Base-by-base conservation (phyloP, 208 protist genomes). In the Angomonas ambiguus region DNA sequence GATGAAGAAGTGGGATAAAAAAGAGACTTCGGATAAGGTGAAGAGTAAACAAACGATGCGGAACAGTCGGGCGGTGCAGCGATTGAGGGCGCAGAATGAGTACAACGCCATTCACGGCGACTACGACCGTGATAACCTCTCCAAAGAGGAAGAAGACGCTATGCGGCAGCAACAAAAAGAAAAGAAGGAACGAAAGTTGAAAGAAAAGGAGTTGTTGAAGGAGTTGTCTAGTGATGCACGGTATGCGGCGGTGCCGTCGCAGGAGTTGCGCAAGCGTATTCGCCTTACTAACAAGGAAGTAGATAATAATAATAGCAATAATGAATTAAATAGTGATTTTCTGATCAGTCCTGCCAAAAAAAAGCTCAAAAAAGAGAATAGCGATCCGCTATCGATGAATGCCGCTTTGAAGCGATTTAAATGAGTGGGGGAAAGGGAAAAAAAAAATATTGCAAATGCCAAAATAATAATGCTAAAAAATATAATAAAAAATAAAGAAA, bases 1-100 rank as follows among this genome's bases (percentile, higher is more conserved):
- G 74, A 91, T 87, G 90, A 75, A 74, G 42, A 81, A 80, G 77
- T 95, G 90, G 90, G 90, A 95, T 65, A 91, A 92, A 81, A 95
- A 95, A 73, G 87, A 91, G 66, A 91, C 69, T 60, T 55, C 81
- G 8, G 90, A 95, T 51, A 95, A 95, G 82, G 83, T 95, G 60
- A 83, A 85, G 41, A 91, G 82, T 66, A 93, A 92, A 71, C 90
- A 95, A 69, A 86, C 77, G 6, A 87, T 93, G 79, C 84, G 90
- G 16, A 75, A 79, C 20, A 92, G 85, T 0, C 80, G 78, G 22
- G 83, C 91, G 34, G 83, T 71, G 33, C 83, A 82, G 75, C 73
- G 77, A 25, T 69, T 71, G 65, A 82, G 90, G 48, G 82, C 79
- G 4, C 63, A 82, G 49, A 62, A 62, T 25, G 59, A 60, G 34